Percentiles rank a stretch among this genome's conserved stretches.
phyloP scores from a whole-genome alignment of 345 rosid genomes.

The Toxicodendron radicans region DNA sequence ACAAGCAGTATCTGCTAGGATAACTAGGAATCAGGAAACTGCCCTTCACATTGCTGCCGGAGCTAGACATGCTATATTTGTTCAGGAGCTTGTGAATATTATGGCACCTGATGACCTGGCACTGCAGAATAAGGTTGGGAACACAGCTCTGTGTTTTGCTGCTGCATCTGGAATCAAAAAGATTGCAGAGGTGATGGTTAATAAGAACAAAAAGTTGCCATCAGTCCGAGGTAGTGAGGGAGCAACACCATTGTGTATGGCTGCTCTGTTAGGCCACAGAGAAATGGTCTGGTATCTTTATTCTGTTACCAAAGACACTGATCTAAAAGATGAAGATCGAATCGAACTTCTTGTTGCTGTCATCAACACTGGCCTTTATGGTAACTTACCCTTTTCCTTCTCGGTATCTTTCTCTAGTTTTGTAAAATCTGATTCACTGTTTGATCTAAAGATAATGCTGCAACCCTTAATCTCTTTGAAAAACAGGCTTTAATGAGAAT shows the following conservation, averaged over 20 bases:
- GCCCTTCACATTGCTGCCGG: conserved; percentile 49
- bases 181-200: conserved; percentile 39
- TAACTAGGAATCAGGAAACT: conserved; percentile 32
- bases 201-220: conserved; percentile 27
- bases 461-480: not conserved
- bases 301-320: conserved; percentile 14
- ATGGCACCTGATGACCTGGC: conserved; percentile 25
- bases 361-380: conserved; percentile 16
- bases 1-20: conserved; percentile 24
- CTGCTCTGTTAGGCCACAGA: conserved; percentile 34
- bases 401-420: not conserved
- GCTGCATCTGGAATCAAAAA: conserved; percentile 36
- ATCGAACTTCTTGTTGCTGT: conserved; percentile 21
- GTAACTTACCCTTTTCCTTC: conserved; percentile 15
- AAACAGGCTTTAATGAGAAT: not conserved
- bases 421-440: not conserved
- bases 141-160: conserved; percentile 33
- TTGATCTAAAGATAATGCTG: not conserved
- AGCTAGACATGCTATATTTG: conserved; percentile 33
- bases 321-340: conserved; percentile 14
- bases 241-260: conserved; percentile 35
- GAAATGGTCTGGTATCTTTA: conserved; percentile 24
- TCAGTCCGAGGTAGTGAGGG: conserved; percentile 30
- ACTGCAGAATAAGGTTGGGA: conserved; percentile 25
- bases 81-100: conserved; percentile 30